These are phyloP conservation scores for Ambrosiella xylebori DNA, from an alignment of 2,329 filamentous ascomycete genomes.

Conservation along the genomic window DNA sequence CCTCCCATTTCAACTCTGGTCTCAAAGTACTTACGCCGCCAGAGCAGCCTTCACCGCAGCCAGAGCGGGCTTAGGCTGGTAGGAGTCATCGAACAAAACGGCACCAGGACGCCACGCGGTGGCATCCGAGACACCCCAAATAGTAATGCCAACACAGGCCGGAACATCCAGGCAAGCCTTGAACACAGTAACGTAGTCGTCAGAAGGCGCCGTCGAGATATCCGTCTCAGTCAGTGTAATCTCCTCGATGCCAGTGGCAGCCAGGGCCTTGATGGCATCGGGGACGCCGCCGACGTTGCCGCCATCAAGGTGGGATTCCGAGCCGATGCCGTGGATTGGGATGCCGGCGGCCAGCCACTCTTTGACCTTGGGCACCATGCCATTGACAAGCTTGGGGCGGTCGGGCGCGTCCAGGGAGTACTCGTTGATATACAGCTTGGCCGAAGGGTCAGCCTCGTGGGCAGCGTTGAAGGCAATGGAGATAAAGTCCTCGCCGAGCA, in stretches of 20 bases:
- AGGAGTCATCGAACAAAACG: constrained; percentile 37
- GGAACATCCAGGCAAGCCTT: constrained; percentile 39
- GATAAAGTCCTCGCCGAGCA: constrained; percentile 55
- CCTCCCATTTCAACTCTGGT: not conserved
- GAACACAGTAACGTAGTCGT: constrained; percentile 41
- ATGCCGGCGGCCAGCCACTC: constrained; percentile 45
- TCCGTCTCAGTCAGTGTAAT: constrained; percentile 53
- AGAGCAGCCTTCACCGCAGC: constrained; percentile 21
- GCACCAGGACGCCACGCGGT: constrained; percentile 34
- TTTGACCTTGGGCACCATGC: constrained; percentile 41
- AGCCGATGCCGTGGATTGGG: constrained; percentile 47
- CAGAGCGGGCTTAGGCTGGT: constrained; percentile 34
- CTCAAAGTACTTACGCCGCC: not conserved
- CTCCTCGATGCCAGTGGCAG: constrained; percentile 31
- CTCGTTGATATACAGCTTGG: constrained; percentile 63
- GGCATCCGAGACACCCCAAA: constrained; percentile 37
- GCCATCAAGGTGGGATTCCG: constrained; percentile 36
- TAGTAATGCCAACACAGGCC: constrained; percentile 49
- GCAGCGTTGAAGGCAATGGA: constrained; percentile 53
- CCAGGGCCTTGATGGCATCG: constrained; percentile 35
- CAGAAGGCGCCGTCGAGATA: constrained; percentile 36
- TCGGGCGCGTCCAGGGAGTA: constrained; percentile 46
- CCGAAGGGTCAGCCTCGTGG: constrained; percentile 44
- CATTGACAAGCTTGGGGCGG: constrained; percentile 36
- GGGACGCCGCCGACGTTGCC: constrained; percentile 28